phyloP scores from a whole-genome alignment of 305 asterid species.

The Ilex paraguariensis region DNA sequence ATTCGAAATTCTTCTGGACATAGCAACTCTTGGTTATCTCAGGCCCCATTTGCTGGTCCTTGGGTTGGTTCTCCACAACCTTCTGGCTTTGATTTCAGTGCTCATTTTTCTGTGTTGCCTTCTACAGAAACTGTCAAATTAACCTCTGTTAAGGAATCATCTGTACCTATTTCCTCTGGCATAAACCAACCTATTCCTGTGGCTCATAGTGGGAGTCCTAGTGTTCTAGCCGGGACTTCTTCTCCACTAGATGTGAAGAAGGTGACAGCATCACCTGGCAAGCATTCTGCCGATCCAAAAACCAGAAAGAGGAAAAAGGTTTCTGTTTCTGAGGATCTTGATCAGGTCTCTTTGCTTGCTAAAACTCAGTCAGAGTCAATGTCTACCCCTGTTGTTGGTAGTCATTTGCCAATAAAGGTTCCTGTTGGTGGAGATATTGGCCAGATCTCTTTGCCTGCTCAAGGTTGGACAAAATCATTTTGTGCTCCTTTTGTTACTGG shows the following conservation, averaged over 20 bases:
- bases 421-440: constrained; percentile 42
- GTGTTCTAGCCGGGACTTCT: constrained; percentile 38
- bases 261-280: constrained; percentile 39
- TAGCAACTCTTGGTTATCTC: constrained; percentile 47
- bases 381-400: constrained; percentile 33
- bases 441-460: constrained; percentile 40
- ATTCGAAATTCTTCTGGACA: constrained; percentile 43
- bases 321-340: constrained; percentile 49
- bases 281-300: constrained; percentile 43
- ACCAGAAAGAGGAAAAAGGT: constrained; percentile 76
- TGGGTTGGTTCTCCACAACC: constrained; percentile 78
- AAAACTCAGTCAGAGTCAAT: constrained; percentile 34
- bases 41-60: constrained; percentile 51
- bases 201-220: constrained; percentile 37
- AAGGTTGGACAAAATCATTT: constrained; percentile 35
- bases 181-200: constrained; percentile 36
- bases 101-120: constrained; percentile 50
- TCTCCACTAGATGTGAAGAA: constrained; percentile 39
- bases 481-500: constrained; percentile 33
- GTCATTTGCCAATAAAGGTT: constrained; percentile 31
- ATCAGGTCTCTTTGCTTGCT: constrained; percentile 31
- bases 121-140: constrained; percentile 49
- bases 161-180: constrained; percentile 36
- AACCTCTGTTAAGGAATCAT: constrained; percentile 47
- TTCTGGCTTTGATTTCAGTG: constrained; percentile 53